phyloP scores from a whole-genome alignment of 257 asterid species.

The Solanum chiquidenum region DNA sequence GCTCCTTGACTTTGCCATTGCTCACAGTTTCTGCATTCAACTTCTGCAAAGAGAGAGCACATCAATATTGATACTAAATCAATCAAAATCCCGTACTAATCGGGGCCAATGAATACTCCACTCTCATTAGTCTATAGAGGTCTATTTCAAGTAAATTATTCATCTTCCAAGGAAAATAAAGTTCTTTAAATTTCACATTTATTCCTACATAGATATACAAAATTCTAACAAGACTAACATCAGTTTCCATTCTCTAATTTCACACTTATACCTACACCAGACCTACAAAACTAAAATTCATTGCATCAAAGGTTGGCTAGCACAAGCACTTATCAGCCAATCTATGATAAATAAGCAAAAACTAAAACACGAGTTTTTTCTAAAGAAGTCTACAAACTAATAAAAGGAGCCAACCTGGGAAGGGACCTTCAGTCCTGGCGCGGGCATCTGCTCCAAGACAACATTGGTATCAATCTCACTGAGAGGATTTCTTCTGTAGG shows the following conservation, averaged over 20 bases:
- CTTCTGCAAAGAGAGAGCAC: conserved; percentile 25
- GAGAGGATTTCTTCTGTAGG: conserved; percentile 73
- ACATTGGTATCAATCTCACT: conserved; percentile 65
- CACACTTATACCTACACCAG: background rate
- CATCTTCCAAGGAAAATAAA: background rate
- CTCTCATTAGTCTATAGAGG: background rate
- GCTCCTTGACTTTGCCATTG: conserved; percentile 21
- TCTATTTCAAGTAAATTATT: background rate
- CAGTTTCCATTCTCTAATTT: background rate
- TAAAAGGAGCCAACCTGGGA: conserved; percentile 36
- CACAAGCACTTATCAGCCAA: background rate
- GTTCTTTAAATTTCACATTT: background rate
- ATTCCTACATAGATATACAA: background rate
- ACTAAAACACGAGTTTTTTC: background rate
- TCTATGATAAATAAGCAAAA: background rate
- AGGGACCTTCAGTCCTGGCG: conserved; percentile 10
- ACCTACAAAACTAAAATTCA: background rate
- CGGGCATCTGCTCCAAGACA: conserved; percentile 10
- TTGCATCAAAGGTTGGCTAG: background rate
- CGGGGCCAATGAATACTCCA: background rate
- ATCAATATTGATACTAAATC: background rate
- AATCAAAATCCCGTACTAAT: background rate
- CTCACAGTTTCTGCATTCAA: conserved; percentile 21
- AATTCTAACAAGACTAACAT: background rate
- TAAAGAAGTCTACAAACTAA: background rate